phyloP scores from a whole-genome alignment of 2,329 filamentous ascomycete species.

The Neoarthrinium moseri region DNA sequence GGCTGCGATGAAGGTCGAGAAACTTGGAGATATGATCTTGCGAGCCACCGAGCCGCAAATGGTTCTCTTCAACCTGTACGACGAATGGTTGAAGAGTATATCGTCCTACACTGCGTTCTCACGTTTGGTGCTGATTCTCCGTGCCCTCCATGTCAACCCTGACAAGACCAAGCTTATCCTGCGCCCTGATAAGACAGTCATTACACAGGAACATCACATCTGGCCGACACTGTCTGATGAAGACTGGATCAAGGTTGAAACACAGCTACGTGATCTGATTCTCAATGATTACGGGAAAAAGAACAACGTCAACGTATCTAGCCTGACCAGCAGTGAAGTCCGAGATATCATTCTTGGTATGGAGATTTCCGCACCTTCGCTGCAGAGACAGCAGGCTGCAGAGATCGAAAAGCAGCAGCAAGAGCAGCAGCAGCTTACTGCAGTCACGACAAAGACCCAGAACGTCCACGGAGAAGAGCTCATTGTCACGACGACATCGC shows the following conservation, averaged over 20 bases:
- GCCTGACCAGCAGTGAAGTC: constrained; percentile 93
- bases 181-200: constrained; percentile 94
- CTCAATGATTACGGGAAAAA: constrained; percentile 99
- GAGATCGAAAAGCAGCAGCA: constrained; percentile 99
- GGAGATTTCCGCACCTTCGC: constrained; percentile 97
- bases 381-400: constrained; percentile 97
- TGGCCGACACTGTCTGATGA: constrained; percentile 95
- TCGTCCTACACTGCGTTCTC: constrained; percentile 99
- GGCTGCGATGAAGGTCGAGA: constrained; percentile 99
- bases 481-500: constrained; percentile 95
- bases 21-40: constrained; percentile 97
- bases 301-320: constrained; percentile 99
- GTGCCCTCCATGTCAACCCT: constrained; percentile 94
- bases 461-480: constrained; percentile 97
- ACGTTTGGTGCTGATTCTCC: constrained; percentile 85
- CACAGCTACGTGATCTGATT: constrained; percentile 90
- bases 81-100: constrained; percentile 98
- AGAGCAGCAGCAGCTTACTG: constrained; percentile 93
- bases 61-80: constrained; percentile 98
- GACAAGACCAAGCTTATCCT: constrained; percentile 97
- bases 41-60: constrained; percentile 98
- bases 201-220: constrained; percentile 98
- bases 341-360: constrained; percentile 98
- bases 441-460: constrained; percentile 96
- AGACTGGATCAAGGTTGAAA: constrained; percentile 99